These are phyloP conservation scores for Groenewaldozyma auringiensis DNA, from an alignment of 1,139 yeast genomes.

Conservation along the genomic window DNA sequence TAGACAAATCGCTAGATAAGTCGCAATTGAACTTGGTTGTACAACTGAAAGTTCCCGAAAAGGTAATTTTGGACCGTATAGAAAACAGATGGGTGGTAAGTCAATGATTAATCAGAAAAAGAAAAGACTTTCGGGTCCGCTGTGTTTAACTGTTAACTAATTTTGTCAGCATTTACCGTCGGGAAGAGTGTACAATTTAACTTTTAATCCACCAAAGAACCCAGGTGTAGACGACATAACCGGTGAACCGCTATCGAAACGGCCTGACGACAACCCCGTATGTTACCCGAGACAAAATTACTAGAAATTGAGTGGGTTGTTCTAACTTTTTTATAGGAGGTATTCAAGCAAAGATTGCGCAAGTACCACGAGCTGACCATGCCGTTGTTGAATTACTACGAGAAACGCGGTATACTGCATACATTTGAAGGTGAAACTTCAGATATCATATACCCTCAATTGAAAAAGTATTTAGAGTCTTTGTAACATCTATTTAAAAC, in stretches of 20 bases:
- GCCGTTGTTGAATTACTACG: slow-evolving; percentile 61
- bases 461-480: slow-evolving; percentile 26
- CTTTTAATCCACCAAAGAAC: slow-evolving; percentile 81
- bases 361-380: slow-evolving; percentile 51
- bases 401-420: slow-evolving; percentile 43
- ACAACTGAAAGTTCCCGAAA: slow-evolving; percentile 75
- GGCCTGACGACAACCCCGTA: slow-evolving; percentile 67
- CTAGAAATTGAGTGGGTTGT: not conserved
- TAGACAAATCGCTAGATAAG: slow-evolving; percentile 42
- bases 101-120: not conserved
- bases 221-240: slow-evolving; percentile 81
- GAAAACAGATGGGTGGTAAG: slow-evolving; percentile 66
- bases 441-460: slow-evolving; percentile 73
- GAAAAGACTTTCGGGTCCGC: too few relatives aligned
- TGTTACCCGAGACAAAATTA: slow-evolving; percentile 4
- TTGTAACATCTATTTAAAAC: not conserved
- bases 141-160: not conserved
- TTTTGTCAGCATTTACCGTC: slow-evolving; percentile 64
- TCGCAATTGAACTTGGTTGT: slow-evolving; percentile 63
- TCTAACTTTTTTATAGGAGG: slow-evolving; percentile 32
- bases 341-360: slow-evolving; percentile 59
- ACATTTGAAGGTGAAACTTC: slow-evolving; percentile 70
- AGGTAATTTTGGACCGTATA: slow-evolving; percentile 69
- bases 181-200: slow-evolving; percentile 77
- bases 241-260: slow-evolving; percentile 72